Evolutionary conservation across 371 early-diverging fungal species (phyloP).

Genomic region (Mortierella sp.): DNA sequence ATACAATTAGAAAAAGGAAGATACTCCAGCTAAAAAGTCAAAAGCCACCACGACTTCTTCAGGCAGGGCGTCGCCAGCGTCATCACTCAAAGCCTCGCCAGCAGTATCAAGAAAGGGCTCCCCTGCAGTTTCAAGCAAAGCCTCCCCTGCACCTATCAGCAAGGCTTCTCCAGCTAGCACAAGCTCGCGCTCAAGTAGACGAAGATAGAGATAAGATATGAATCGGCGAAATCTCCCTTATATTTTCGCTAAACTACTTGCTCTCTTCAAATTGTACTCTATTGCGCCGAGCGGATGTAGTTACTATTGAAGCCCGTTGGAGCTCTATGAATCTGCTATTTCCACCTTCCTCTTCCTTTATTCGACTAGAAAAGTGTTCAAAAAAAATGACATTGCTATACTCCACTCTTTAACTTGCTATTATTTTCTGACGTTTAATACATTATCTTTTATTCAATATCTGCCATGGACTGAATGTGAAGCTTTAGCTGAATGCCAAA

Average conservation of each 20-base stretch:
- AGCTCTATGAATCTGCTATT: not conserved
- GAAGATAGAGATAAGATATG: conserved; percentile 16
- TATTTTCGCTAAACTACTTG: too few relatives aligned
- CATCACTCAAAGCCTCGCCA: conserved; percentile 48
- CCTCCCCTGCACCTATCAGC: conserved; percentile 30
- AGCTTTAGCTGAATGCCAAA: conserved; percentile 34
- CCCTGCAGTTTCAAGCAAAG: conserved; percentile 50
- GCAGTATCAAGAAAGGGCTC: conserved; percentile 47
- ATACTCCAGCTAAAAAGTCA: conserved; percentile 33
- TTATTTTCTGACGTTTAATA: conserved; percentile 9
- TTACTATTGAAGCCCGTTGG: too few relatives aligned
- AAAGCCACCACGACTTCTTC: conserved; percentile 33
- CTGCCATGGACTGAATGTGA: conserved; percentile 41
- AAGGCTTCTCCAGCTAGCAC: conserved; percentile 34
- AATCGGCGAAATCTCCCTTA: not conserved
- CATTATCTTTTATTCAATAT: not conserved
- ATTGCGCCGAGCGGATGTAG: not conserved
- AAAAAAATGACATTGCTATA: not conserved
- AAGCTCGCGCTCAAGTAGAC: conserved; percentile 46
- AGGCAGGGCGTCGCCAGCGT: conserved; percentile 43
- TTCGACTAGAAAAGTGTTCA: not conserved
- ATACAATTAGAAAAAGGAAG: conserved; percentile 42
- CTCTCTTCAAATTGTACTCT: not conserved
- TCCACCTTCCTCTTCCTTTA: not conserved
- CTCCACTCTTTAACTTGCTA: not conserved